A percentile compares a stretch with the other conserved stretches of the same genome.
Conservation (phyloP, 495 filamentous ascomycete species). For the Hypoxylon lienhwacheense region DNA sequence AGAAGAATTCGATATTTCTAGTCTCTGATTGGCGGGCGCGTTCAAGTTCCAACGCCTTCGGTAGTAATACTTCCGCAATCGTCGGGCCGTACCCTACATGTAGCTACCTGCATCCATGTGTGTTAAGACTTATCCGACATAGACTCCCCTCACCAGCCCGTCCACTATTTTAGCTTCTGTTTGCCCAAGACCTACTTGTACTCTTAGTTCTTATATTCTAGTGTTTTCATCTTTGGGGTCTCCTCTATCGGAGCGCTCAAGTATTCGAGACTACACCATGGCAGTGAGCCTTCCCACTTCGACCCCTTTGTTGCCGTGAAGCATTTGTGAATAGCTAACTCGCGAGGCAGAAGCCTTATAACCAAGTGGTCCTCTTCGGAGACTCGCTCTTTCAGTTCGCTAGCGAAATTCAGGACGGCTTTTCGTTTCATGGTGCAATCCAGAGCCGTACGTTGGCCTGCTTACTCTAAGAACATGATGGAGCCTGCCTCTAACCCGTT, state of each 20-base stretch:
- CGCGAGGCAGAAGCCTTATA: constrained; percentile 42
- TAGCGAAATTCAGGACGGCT: constrained; percentile 60
- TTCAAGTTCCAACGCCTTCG: constrained; percentile 17
- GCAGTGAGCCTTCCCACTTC: constrained; percentile 26
- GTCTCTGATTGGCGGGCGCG: constrained; percentile 9
- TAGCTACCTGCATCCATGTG: constrained; percentile 11
- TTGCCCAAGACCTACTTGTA: not conserved
- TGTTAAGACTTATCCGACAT: constrained; percentile 1
- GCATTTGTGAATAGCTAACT: constrained; percentile 1
- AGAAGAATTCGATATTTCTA: constrained; percentile 9
- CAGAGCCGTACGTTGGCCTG: constrained; percentile 63
- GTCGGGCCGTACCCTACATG: constrained; percentile 15
- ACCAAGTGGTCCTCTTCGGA: constrained; percentile 78
- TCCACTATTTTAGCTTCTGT: constrained; percentile 18
- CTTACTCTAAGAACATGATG: not conserved
- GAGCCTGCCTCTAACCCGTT: constrained; percentile 25
- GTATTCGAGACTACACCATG: constrained; percentile 26
- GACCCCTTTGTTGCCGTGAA: not conserved
- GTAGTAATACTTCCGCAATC: constrained; percentile 22
- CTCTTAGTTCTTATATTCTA: too few species aligned
- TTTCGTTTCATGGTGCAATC: constrained; percentile 70
- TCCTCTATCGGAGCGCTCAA: not conserved
- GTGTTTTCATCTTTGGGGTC: constrained; percentile 2
- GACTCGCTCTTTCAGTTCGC: constrained; percentile 76
- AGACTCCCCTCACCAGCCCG: constrained; percentile 10